A percentile compares a stretch with the other conserved stretches of the same genome.
These are phyloP conservation scores for Hansenula lynferdii DNA, from an alignment of 1,139 yeast genomes.

Conservation along the genomic window DNA sequence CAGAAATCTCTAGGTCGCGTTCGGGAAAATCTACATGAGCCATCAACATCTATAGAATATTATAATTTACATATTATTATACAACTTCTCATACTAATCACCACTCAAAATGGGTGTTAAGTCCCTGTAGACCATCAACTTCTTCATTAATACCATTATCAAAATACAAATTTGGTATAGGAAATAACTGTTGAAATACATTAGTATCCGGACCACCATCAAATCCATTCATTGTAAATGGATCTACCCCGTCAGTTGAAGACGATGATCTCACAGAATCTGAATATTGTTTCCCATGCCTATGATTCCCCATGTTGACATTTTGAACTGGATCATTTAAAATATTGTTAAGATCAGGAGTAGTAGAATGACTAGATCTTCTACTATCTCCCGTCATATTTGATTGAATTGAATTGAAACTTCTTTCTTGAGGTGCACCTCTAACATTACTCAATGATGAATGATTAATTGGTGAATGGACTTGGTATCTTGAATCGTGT, in stretches of 20 bases:
- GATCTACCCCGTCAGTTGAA: neutral
- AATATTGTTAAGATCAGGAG: conserved; percentile 1
- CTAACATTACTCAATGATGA: conserved; percentile 1
- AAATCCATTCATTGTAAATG: neutral
- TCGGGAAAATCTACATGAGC: neutral
- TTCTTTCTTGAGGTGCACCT: neutral
- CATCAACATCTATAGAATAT: neutral
- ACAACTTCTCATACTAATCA: neutral
- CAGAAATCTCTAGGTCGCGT: too few species aligned
- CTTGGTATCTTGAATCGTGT: neutral
- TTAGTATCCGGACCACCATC: neutral
- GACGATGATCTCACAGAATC: neutral
- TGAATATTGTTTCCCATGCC: neutral
- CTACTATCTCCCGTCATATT: neutral
- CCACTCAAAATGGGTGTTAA: neutral
- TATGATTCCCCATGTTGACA: neutral
- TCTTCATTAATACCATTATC: neutral
- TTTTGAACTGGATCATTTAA: neutral
- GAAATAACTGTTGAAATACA: conserved; percentile 2
- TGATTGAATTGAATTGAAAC: neutral
- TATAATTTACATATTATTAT: too few species aligned
- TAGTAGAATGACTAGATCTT: neutral
- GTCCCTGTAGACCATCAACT: neutral
- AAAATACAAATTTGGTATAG: neutral
- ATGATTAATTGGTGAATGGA: neutral